A percentile compares a stretch with the other conserved stretches of the same genome.
Conservation (phyloP, 2,329 filamentous ascomycete genomes). For the Fusarium dimerum region DNA sequence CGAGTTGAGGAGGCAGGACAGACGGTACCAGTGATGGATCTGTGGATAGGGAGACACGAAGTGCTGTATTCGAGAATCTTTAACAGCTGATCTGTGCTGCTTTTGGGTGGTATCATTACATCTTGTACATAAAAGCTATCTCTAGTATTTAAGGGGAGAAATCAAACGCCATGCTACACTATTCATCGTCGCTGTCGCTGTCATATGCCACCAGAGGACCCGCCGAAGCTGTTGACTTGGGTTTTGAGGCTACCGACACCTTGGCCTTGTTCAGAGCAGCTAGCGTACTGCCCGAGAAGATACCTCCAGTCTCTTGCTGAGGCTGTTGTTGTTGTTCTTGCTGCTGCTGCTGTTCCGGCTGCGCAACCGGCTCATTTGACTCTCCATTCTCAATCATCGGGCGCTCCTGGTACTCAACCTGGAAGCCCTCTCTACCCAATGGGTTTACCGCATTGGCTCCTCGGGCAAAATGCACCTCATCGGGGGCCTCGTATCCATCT, state of each 20-base stretch:
- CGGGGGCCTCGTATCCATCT: slow-evolving; percentile 89
- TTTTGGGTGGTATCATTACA: slow-evolving; percentile 33
- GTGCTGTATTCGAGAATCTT: slow-evolving; percentile 83
- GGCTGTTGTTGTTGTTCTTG: slow-evolving; percentile 34
- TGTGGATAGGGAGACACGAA: slow-evolving; percentile 84
- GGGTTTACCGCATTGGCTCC: slow-evolving; percentile 69
- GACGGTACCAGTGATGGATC: slow-evolving; percentile 74
- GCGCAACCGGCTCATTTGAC: slow-evolving; percentile 36
- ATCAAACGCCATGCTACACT: slow-evolving; percentile 31
- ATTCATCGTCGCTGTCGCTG: slow-evolving; percentile 76
- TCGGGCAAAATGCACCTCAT: slow-evolving; percentile 88
- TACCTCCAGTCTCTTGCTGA: slow-evolving; percentile 53
- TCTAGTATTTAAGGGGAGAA: slow-evolving; percentile 23
- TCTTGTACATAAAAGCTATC: slow-evolving; percentile 25
- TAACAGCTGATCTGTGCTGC: slow-evolving; percentile 60
- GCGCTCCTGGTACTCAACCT: slow-evolving; percentile 63
- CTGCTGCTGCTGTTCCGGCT: slow-evolving; percentile 12
- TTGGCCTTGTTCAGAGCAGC: slow-evolving; percentile 69
- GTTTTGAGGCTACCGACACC: slow-evolving; percentile 55
- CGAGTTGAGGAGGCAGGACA: slow-evolving; percentile 69
- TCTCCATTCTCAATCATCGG: slow-evolving; percentile 60
- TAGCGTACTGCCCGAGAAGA: slow-evolving; percentile 81
- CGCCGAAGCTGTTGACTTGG: slow-evolving; percentile 53
- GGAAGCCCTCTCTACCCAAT: slow-evolving; percentile 57
- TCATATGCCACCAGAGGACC: slow-evolving; percentile 88